Evolutionary conservation across 1,284 basidiomycete genomes (phyloP).

Genomic region (Heterobasidion annosum): DNA sequence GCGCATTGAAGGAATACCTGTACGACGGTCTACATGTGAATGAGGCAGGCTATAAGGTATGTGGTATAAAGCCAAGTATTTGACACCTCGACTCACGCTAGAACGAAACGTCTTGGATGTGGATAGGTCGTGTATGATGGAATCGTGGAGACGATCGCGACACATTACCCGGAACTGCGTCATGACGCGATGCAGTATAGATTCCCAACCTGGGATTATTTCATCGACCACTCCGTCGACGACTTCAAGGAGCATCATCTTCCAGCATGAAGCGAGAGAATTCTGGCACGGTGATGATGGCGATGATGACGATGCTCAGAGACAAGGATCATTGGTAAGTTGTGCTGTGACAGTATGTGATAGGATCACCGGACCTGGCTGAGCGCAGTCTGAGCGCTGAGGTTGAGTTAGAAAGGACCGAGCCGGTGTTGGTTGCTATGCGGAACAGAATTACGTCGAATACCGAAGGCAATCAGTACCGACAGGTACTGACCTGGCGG

Average conservation of each 20-base stretch:
- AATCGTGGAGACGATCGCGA: constrained; percentile 47
- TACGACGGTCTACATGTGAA: constrained; percentile 76
- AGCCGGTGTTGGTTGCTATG: too few relatives aligned
- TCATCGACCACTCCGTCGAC: constrained; percentile 9
- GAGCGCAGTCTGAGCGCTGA: too few relatives aligned
- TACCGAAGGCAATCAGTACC: too few relatives aligned
- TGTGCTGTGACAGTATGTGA: too few relatives aligned
- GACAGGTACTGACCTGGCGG: too few relatives aligned
- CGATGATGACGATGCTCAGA: not conserved
- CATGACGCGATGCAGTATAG: constrained; percentile 44
- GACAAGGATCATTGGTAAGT: too few relatives aligned
- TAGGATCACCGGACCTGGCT: too few relatives aligned
- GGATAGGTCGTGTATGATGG: constrained; percentile 57
- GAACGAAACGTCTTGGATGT: not conserved
- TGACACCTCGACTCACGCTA: not conserved
- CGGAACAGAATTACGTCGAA: too few relatives aligned
- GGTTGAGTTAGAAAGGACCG: too few relatives aligned
- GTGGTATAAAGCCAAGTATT: constrained; percentile 10
- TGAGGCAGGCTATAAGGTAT: constrained; percentile 58
- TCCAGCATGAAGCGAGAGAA: too few relatives aligned
- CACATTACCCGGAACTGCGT: constrained; percentile 62
- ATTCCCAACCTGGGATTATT: constrained; percentile 39
- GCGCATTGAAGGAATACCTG: constrained; percentile 39
- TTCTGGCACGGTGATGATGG: not conserved
- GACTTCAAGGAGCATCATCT: constrained; percentile 4